phyloP scores from a whole-genome alignment of 2,329 filamentous ascomycete genomes.

The Cladosporium sp. region DNA sequence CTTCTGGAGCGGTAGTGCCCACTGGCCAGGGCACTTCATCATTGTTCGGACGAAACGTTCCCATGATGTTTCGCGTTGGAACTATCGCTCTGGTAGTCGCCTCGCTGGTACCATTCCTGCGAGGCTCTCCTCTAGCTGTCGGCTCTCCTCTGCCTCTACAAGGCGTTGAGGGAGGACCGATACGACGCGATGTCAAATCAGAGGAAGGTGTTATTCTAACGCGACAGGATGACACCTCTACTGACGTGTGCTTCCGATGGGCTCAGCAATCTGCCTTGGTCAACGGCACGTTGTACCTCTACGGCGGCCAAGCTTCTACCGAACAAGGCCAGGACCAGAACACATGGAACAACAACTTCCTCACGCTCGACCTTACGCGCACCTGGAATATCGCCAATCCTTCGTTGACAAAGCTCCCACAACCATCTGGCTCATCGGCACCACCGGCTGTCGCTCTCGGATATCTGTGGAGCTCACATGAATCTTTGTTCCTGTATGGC shows the following conservation, averaged over 20 bases:
- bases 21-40: neutral
- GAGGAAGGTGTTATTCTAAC: slow-evolving; percentile 21
- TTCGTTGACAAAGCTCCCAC: slow-evolving; percentile 60
- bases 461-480: slow-evolving; percentile 73
- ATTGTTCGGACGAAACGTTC: neutral
- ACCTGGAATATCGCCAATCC: slow-evolving; percentile 70
- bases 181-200: slow-evolving; percentile 24
- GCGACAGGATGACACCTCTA: slow-evolving; percentile 50
- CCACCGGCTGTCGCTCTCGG: slow-evolving; percentile 71
- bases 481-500: slow-evolving; percentile 71
- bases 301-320: slow-evolving; percentile 67
- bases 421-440: slow-evolving; percentile 60
- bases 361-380: slow-evolving; percentile 69
- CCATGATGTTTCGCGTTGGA: slow-evolving; percentile 13
- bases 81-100: slow-evolving; percentile 11
- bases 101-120: slow-evolving; percentile 15
- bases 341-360: slow-evolving; percentile 75
- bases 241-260: slow-evolving; percentile 65
- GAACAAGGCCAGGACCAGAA: slow-evolving; percentile 58
- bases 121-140: slow-evolving; percentile 1
- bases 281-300: slow-evolving; percentile 75
- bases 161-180: slow-evolving; percentile 34
- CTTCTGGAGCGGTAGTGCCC: neutral
- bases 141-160: slow-evolving; percentile 27
- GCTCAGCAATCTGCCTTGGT: slow-evolving; percentile 66